phyloP scores from a whole-genome alignment of 129 eudicot species.

The Flaveria trinervia region DNA sequence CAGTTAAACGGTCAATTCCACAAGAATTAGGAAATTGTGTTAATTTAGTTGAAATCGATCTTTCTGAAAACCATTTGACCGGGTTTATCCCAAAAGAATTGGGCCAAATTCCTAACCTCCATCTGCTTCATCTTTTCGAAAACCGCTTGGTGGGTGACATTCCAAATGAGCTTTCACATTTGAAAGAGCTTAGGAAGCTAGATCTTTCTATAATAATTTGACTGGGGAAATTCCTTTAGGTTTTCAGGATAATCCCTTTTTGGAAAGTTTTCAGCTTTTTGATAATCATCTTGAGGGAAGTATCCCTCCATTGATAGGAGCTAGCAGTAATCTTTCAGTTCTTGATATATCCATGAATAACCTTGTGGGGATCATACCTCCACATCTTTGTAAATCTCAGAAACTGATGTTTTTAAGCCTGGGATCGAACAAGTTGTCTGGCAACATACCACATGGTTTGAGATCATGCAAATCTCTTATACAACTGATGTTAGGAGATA shows the following conservation, averaged over 20 bases:
- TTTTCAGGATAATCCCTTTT: slow-evolving; percentile 60
- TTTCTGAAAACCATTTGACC: slow-evolving; percentile 67
- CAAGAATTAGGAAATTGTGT: slow-evolving; percentile 58
- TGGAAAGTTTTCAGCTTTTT: slow-evolving; percentile 75
- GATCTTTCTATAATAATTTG: slow-evolving; percentile 80
- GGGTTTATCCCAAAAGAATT: slow-evolving; percentile 65
- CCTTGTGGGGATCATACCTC: slow-evolving; percentile 70
- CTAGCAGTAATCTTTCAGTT: slow-evolving; percentile 59
- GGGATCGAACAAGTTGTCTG: slow-evolving; percentile 74
- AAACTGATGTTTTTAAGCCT: slow-evolving; percentile 76
- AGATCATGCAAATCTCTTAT: slow-evolving; percentile 71
- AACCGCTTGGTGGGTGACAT: slow-evolving; percentile 63
- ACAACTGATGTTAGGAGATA: slow-evolving; percentile 77
- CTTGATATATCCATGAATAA: slow-evolving; percentile 74
- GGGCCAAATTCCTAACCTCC: slow-evolving; percentile 48
- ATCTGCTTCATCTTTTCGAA: slow-evolving; percentile 83
- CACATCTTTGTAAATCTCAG: slow-evolving; percentile 62
- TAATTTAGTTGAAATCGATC: slow-evolving; percentile 68
- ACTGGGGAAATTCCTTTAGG: slow-evolving; percentile 74
- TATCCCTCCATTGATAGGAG: slow-evolving; percentile 78
- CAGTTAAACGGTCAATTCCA: slow-evolving; percentile 68
- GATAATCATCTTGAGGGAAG: slow-evolving; percentile 69
- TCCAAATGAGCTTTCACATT: slow-evolving; percentile 61
- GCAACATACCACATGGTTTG: slow-evolving; percentile 75
- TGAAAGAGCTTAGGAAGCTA: slow-evolving; percentile 53